A percentile compares a stretch with the other conserved stretches of the same genome.
phyloP scores from a whole-genome alignment of 2,329 filamentous ascomycete species.

The Alternaria triticina region DNA sequence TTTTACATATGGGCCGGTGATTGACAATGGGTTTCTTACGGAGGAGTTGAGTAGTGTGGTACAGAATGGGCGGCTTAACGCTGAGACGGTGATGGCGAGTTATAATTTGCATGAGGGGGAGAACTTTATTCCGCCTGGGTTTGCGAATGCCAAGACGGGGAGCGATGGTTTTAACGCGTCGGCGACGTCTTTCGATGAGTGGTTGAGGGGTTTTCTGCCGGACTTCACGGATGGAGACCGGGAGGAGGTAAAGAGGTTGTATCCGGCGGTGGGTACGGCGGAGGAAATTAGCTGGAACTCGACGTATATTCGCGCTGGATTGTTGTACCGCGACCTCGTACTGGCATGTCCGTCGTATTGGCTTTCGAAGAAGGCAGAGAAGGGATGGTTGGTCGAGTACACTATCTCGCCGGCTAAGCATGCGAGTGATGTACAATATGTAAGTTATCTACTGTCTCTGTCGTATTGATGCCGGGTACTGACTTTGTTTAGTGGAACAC shows the following conservation, averaged over 20 bases:
- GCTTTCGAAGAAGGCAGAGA: constrained; percentile 56
- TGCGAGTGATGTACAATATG: constrained; percentile 59
- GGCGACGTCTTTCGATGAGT: constrained; percentile 56
- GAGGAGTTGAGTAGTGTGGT: constrained; percentile 56
- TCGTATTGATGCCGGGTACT: not conserved
- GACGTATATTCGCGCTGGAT: constrained; percentile 59
- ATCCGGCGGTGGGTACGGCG: constrained; percentile 56
- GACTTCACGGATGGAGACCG: constrained; percentile 52
- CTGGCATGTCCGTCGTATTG: constrained; percentile 67
- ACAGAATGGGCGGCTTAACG: constrained; percentile 49
- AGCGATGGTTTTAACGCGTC: constrained; percentile 59
- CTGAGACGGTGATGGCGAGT: constrained; percentile 58
- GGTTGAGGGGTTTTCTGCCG: constrained; percentile 63
- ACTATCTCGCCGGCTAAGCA: constrained; percentile 65
- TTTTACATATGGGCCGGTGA: constrained; percentile 67
- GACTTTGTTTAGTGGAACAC: constrained; percentile 58
- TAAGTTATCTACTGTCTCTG: constrained; percentile 51
- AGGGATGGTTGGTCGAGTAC: constrained; percentile 65
- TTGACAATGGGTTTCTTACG: constrained; percentile 62
- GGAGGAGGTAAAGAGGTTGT: constrained; percentile 51
- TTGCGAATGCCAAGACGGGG: constrained; percentile 45
- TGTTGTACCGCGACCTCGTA: constrained; percentile 65
- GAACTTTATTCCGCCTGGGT: constrained; percentile 63
- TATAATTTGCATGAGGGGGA: constrained; percentile 70
- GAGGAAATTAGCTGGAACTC: constrained; percentile 61